Evolutionary conservation across 805 yeast species (phyloP).

Genomic region (Saturnispora diversa): DNA sequence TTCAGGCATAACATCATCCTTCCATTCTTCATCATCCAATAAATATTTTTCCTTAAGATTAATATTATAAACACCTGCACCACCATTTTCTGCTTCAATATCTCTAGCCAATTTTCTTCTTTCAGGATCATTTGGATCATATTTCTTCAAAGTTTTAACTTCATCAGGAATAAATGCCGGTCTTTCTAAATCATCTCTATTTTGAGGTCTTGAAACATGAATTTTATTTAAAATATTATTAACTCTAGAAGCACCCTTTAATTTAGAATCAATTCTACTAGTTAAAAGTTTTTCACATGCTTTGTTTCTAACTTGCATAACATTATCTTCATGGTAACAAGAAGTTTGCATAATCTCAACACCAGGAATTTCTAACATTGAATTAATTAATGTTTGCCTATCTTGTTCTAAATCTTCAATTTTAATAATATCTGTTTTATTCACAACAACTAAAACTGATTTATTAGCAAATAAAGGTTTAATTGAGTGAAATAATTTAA

Average conservation of each 20-base stretch:
- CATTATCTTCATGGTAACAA: slow-evolving; percentile 88
- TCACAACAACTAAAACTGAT: slow-evolving; percentile 89
- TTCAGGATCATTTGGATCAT: slow-evolving; percentile 72
- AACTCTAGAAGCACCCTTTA: slow-evolving; percentile 87
- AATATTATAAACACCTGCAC: slow-evolving; percentile 96
- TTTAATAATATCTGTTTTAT: slow-evolving; percentile 85
- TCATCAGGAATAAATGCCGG: slow-evolving; percentile 77
- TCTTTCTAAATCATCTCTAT: slow-evolving; percentile 80
- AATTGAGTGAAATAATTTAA: slow-evolving; percentile 90
- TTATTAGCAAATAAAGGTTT: slow-evolving; percentile 97
- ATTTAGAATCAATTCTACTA: slow-evolving; percentile 92
- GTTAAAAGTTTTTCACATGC: slow-evolving; percentile 96
- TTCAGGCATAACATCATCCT: slow-evolving; percentile 95
- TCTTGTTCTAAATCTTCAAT: slow-evolving; percentile 76
- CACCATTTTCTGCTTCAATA: slow-evolving; percentile 90
- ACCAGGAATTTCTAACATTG: slow-evolving; percentile 60
- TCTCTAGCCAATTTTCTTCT: slow-evolving; percentile 79
- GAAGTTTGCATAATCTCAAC: slow-evolving; percentile 91
- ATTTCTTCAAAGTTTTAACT: slow-evolving; percentile 50
- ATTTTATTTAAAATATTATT: slow-evolving; percentile 87
- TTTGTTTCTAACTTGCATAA: slow-evolving; percentile 90
- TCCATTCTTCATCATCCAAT: slow-evolving; percentile 95
- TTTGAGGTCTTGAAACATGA: slow-evolving; percentile 85
- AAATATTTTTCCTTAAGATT: slow-evolving; percentile 88
- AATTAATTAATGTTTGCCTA: slow-evolving; percentile 60